Evolutionary conservation across 2,329 filamentous ascomycete species (phyloP), one percentile per base, ranked within the genome.

Genomic region (Rosellinia necatrix): DNA sequence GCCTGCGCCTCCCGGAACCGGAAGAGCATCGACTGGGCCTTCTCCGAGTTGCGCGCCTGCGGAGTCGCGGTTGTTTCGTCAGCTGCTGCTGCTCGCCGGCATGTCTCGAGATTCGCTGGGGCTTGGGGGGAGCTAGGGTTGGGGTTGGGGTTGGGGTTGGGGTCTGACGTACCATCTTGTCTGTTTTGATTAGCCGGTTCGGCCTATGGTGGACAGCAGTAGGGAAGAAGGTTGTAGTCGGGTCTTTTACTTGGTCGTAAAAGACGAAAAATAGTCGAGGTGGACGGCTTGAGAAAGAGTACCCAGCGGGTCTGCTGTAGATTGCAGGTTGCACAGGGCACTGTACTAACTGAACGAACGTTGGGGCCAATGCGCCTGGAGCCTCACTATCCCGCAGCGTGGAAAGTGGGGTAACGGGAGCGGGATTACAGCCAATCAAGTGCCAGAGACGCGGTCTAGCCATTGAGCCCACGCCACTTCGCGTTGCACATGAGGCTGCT

Each of bases 11-110:
- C 94, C 74, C 94, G 91, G 81, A 99, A 99, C 81, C 94, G 93
- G 80, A 97, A 99, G 75, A 99, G 93, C 93, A 99, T 99, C 43
- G 92, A 97, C 81, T 99, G 94, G 70, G 94, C 93, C 76, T 97
- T 99, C 83, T 97, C 93, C 41, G 91, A 93, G 76, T 97, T 97
- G 71, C 93, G 93, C 71, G 93, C 92, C 93, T 92, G 66, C 32
- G 32, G 29, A 25, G 13, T 30, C 7, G 24, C 9, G 37, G 48
- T 55, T 35, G 25, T 25, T 22, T 15, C 21, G 3, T 51, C 24
- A 35, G 21, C 30, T 30, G n/a, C n/a, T n/a, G n/a, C n/a, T n/a
- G n/a, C n/a, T n/a, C n/a, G n/a, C n/a, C n/a, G n/a, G n/a, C n/a
- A n/a, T n/a, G n/a, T n/a, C n/a, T n/a, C n/a, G n/a, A n/a, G n/a